phyloP scores from a whole-genome alignment of 169 alveolate species.

The Blepharisma undulans region DNA sequence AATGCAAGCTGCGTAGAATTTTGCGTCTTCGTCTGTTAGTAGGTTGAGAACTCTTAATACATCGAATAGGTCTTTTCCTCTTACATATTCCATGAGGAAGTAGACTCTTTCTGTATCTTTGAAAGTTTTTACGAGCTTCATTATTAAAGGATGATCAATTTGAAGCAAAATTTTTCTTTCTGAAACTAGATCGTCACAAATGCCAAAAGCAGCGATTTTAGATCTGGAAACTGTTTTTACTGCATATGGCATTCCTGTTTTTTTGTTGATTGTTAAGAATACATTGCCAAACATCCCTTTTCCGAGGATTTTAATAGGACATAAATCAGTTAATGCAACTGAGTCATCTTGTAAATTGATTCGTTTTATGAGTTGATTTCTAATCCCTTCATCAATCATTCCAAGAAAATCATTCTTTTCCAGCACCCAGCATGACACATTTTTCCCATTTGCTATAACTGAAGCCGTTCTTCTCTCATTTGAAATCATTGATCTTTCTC shows the following conservation, averaged over 20 bases:
- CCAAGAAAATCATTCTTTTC: conserved; percentile 43
- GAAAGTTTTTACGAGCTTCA: conserved; percentile 75
- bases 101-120: conserved; percentile 60
- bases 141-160: conserved; percentile 65
- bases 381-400: conserved; percentile 52
- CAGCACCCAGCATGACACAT: conserved; percentile 38
- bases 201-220: conserved; percentile 17
- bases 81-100: conserved; percentile 70
- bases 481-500: conserved; percentile 46
- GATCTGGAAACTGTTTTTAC: conserved; percentile 26
- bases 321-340: conserved; percentile 5
- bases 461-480: conserved; percentile 54
- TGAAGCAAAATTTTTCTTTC: conserved; percentile 37
- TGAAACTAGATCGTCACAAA: conserved; percentile 40
- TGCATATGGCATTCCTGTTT: conserved; percentile 43
- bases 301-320: conserved; percentile 1
- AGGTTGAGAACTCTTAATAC: conserved; percentile 55
- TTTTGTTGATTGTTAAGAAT: neutral
- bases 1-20: conserved; percentile 61
- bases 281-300: conserved; percentile 52
- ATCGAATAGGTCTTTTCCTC: conserved; percentile 73
- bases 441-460: conserved; percentile 52
- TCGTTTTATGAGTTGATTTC: conserved; percentile 46
- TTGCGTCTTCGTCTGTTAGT: conserved; percentile 54
- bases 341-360: conserved; percentile 57